Percentiles rank a stretch among this genome's conserved stretches.
Conservation (phyloP, 495 filamentous ascomycete species). For the Evernia prunastri region DNA sequence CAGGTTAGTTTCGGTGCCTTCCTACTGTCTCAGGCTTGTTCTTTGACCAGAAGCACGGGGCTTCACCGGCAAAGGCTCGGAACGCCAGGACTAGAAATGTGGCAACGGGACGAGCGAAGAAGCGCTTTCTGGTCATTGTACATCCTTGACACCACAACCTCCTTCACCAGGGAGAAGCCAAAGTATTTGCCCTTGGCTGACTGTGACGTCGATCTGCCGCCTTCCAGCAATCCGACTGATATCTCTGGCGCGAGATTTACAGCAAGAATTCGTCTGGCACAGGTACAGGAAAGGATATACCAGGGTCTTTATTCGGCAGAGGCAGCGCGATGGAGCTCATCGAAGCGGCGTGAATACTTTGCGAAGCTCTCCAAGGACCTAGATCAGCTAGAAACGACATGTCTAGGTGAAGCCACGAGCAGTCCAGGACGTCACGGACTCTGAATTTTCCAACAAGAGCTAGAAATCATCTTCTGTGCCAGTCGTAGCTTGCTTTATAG, state of each 20-base stretch:
- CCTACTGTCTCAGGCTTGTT: slow-evolving; percentile 1
- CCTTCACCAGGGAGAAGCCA: slow-evolving; percentile 4
- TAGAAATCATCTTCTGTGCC: not conserved
- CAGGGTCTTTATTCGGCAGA: not conserved
- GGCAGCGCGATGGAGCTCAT: not conserved
- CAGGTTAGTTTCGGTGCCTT: not conserved
- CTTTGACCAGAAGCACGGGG: not conserved
- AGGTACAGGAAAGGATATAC: not conserved
- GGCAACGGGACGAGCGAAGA: not conserved
- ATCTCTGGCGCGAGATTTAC: not conserved
- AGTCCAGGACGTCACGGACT: not conserved
- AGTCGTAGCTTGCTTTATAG: not conserved
- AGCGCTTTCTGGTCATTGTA: slow-evolving; percentile 2
- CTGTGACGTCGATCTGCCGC: slow-evolving; percentile 4
- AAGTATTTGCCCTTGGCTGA: slow-evolving; percentile 1
- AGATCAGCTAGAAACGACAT: not conserved
- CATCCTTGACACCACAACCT: slow-evolving; percentile 4
- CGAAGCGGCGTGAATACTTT: not conserved
- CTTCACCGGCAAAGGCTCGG: slow-evolving; percentile 1
- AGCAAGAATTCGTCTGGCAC: not conserved
- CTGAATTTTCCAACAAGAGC: not conserved
- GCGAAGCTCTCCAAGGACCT: not conserved
- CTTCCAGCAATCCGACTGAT: not conserved
- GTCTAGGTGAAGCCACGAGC: not conserved
- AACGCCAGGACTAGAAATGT: not conserved